Evolutionary conservation across 208 protist genomes (phyloP), one percentile per base, ranked within the genome.

Genomic region (Leishmania tropica): DNA sequence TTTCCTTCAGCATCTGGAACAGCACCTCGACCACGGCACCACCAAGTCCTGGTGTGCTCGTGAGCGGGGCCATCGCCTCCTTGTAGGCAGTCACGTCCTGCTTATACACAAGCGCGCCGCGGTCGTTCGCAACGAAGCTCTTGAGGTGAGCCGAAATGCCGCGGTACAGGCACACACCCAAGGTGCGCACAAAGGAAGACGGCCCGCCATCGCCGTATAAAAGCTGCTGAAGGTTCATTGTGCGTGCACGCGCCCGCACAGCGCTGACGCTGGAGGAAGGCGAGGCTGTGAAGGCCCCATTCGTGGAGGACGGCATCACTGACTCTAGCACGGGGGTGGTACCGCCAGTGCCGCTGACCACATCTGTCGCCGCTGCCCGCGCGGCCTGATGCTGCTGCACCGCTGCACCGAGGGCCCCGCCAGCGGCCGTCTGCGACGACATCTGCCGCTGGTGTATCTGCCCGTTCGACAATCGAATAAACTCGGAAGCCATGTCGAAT

Each of bases 41-140:
- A 56, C 91, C 93, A 45, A 96, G 92, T 0, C 92, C 93, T n/a
- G 93, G 89, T 19, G 89, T 91, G 45, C 80, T 86, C 17, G 88
- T 93, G 65, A 97, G 83, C 31, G 94, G 94, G 15, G 70, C 74
- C 93, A 97, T 94, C 21, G 90, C 89, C 84, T 96, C 93, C 85
- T 91, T 93, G 85, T 96, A 97, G 45, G 92, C 94, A 28, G 92
- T 97, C 45, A 97, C 93, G 70, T 97, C 94, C 71, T 96, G 94
- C 85, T 97, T 97, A 81, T 96, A 97, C 45, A 97, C 85, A 54
- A 97, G 79, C 47, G 92, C 92, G 6, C 94, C 94, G 31, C 89
- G 86, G 74, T 96, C 92, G 58, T 92, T 96, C 48, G 88, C 92
- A 8, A 70, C 65, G 70, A 96, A 94, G 24, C 83, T 81, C 83